Conservation (phyloP, 345 rosid genomes). For the sweet orange (Citrus sinensis) region DNA sequence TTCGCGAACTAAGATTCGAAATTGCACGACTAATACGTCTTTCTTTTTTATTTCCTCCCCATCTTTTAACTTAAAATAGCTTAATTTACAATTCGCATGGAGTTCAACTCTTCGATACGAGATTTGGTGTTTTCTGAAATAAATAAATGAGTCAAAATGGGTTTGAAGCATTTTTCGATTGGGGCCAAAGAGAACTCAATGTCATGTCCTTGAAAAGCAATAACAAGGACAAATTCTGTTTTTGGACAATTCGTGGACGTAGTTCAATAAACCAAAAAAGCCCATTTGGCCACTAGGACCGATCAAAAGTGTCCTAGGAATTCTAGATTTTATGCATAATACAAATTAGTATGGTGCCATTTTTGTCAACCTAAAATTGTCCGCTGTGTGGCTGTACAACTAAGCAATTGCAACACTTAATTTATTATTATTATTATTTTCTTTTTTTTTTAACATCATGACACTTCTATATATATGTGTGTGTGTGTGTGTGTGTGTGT, state of each 20-base stretch:
- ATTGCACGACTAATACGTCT: background rate
- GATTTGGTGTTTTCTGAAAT: background rate
- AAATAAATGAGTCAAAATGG: background rate
- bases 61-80: background rate
- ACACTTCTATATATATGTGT: no score
- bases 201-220: background rate
- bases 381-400: background rate
- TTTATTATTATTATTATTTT: background rate
- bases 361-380: constrained; percentile 14
- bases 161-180: background rate
- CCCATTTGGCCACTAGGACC: background rate
- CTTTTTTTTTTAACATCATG: background rate
- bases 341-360: background rate
- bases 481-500: no score
- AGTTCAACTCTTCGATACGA: background rate
- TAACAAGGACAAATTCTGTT: background rate
- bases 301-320: background rate
- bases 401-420: background rate
- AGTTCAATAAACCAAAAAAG: background rate
- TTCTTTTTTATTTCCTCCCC: background rate
- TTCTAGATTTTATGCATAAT: background rate
- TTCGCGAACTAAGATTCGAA: constrained; percentile 6
- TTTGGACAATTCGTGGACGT: background rate
- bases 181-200: background rate
- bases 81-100: background rate